Conservation (phyloP, 179 eudicot species). For the Silene coronaria region DNA sequence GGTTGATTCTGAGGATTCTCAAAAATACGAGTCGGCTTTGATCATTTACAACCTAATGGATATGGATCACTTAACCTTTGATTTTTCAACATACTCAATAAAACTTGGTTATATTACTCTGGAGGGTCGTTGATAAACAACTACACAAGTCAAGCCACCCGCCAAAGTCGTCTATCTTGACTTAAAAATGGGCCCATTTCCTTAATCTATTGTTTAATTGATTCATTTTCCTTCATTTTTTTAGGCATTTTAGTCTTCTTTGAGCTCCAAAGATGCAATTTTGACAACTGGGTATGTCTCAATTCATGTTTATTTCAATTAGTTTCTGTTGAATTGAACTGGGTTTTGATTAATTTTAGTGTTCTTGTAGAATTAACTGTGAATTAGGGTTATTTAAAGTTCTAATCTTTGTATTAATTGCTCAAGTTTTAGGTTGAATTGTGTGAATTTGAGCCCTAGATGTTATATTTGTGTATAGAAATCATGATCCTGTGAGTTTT, state of each 20-base stretch:
- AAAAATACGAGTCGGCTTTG: too few relatives aligned
- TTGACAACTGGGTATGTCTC: slow-evolving; percentile 25
- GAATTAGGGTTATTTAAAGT: not conserved
- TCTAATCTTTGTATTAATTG: not conserved
- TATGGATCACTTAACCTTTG: slow-evolving; percentile 6
- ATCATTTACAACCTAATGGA: too few relatives aligned
- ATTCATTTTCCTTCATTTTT: not conserved
- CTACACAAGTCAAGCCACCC: slow-evolving; percentile 16
- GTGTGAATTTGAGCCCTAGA: slow-evolving; percentile 1
- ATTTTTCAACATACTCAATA: slow-evolving; percentile 16
- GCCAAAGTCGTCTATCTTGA: slow-evolving; percentile 25
- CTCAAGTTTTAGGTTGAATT: not conserved
- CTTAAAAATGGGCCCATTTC: slow-evolving; percentile 12
- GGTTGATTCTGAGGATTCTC: too few relatives aligned
- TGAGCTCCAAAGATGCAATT: slow-evolving; percentile 20
- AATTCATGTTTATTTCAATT: slow-evolving; percentile 18
- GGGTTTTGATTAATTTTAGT: slow-evolving; percentile 14
- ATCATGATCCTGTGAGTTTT: slow-evolving; percentile 2
- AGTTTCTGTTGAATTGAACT: slow-evolving; percentile 20
- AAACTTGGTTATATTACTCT: slow-evolving; percentile 13
- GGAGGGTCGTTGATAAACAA: slow-evolving; percentile 19
- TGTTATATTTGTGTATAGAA: not conserved
- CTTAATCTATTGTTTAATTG: slow-evolving; percentile 1
- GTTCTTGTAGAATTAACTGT: not conserved
- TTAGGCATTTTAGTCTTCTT: slow-evolving; percentile 4